Base-by-base conservation (phyloP, 352 stramenopile genomes). In the Phytophthora agathidicida region DNA sequence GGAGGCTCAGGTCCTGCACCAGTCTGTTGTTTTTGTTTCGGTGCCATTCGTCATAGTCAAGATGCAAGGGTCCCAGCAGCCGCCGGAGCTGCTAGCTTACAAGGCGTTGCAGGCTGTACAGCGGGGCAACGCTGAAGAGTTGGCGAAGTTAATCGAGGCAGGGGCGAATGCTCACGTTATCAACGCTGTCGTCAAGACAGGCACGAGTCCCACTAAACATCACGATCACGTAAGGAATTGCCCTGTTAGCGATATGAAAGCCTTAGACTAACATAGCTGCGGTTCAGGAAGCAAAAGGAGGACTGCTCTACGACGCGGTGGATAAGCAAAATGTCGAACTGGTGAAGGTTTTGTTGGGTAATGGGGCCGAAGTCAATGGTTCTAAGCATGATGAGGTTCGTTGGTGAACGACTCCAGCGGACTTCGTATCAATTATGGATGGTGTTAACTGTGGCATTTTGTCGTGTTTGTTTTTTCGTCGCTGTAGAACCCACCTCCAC, bases 331-430 rank as follows among this genome's bases (percentile, higher is more conserved):
- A 68, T 19, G 24, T 68, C 14, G 63, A 71, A 3, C 22, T 71
- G 14, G 63, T 68, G n/a, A 71, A 71, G 13, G 50, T 71, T 51
- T 59, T 71, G 22, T 14, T 71, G 28, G 36, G 63, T 2, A 67
- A 71, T 35, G 63, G 63, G 17, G 63, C 63, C 23, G 63, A 71
- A 45, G 63, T 68, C 26, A 71, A 71, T 20, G 57, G 57, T 1
- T 67, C 63, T 7, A 71, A 71, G 13, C 56, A 71, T 35, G 63
- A 71, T 6, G 63, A 71, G 54, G 61, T 66, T n/a, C n/a, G n/a
- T n/a, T n/a, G n/a, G n/a, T n/a, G n/a, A n/a, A 16, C 2, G 39
- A 23, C 10, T 20, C 17, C n/a, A n/a, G n/a, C n/a, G n/a, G n/a
- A n/a, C n/a, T n/a, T n/a, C n/a, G n/a, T n/a, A n/a, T n/a, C n/a